These are phyloP conservation scores for Eustoma russellianum DNA, from an alignment of 257 asterid genomes.

Conservation along the genomic window DNA sequence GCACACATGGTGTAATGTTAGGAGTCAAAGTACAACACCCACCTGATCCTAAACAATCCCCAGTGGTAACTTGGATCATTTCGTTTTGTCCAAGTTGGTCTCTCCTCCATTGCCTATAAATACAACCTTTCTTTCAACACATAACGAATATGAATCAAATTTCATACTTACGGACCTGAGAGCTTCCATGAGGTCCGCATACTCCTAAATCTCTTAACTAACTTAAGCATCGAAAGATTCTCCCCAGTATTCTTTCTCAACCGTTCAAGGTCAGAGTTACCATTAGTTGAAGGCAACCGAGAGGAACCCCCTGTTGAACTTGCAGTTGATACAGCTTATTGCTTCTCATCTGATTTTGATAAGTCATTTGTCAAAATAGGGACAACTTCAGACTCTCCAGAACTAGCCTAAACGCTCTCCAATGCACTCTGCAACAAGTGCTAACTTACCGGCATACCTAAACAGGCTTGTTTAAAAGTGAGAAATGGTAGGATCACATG, in stretches of 20 bases:
- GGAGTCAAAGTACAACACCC: too few species aligned
- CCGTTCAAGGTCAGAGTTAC: constrained; percentile 53
- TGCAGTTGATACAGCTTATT: constrained; percentile 19
- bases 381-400: constrained; percentile 22
- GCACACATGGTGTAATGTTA: too few species aligned
- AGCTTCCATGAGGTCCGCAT: too few species aligned
- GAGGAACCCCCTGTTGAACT: constrained; percentile 27
- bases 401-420: constrained; percentile 23
- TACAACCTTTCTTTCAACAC: constrained; percentile 21
- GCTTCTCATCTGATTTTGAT: constrained; percentile 33
- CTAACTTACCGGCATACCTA: constrained; percentile 10
- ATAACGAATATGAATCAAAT: too few species aligned
- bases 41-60: too few species aligned
- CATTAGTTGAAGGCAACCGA: constrained; percentile 40
- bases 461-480: too few species aligned
- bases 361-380: constrained; percentile 18
- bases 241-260: constrained; percentile 35
- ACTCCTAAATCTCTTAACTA: too few species aligned
- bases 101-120: too few species aligned
- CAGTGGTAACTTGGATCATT: too few species aligned
- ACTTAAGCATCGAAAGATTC: constrained; percentile 21
- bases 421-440: constrained; percentile 39
- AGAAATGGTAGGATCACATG: too few species aligned
- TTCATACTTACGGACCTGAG: too few species aligned
- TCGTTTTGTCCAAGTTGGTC: too few species aligned